These are phyloP conservation scores for Candolleomyces efflorescens DNA, from an alignment of 768 basidiomycete genomes.

Conservation along the genomic window DNA sequence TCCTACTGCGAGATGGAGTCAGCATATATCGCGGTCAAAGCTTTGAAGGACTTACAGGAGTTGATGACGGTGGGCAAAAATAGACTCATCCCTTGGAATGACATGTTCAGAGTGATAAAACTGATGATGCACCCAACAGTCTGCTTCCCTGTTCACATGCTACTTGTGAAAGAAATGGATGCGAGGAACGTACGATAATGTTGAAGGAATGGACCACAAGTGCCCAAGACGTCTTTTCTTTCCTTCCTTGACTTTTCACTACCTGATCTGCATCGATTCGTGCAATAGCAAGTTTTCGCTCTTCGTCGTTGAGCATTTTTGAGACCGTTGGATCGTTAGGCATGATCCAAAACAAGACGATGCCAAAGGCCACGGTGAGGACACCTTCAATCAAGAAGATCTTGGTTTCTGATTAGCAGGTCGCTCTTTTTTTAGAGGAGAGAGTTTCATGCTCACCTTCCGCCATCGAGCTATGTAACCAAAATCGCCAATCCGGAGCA, in stretches of 20 bases:
- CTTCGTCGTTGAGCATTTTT: conserved; percentile 24
- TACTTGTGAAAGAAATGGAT: background rate
- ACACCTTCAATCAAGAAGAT: conserved; percentile 41
- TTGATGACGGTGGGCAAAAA: conserved; percentile 25
- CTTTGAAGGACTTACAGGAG: conserved; percentile 27
- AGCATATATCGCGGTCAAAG: too few species aligned
- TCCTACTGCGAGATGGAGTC: conserved; percentile 17
- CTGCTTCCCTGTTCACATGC: conserved; percentile 13
- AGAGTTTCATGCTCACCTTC: conserved; percentile 12
- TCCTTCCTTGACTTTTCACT: conserved; percentile 7
- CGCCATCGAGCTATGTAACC: conserved; percentile 30
- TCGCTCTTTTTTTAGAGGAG: background rate
- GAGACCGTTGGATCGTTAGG: conserved; percentile 23
- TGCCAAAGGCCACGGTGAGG: conserved; percentile 23
- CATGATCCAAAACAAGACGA: conserved; percentile 20
- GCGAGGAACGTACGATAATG: conserved; percentile 17
- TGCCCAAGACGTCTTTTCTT: conserved; percentile 6
- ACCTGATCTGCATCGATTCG: conserved; percentile 26
- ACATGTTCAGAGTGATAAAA: conserved; percentile 34
- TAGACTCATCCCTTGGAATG: conserved; percentile 38
- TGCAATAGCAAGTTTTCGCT: conserved; percentile 22
- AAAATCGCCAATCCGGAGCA: conserved; percentile 25
- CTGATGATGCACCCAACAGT: conserved; percentile 25
- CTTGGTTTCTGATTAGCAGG: conserved; percentile 10
- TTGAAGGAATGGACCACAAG: conserved; percentile 12